A percentile compares a stretch with the other conserved stretches of the same genome.
phyloP scores from a whole-genome alignment of 768 basidiomycete species.

The Leccinum ochraceum region DNA sequence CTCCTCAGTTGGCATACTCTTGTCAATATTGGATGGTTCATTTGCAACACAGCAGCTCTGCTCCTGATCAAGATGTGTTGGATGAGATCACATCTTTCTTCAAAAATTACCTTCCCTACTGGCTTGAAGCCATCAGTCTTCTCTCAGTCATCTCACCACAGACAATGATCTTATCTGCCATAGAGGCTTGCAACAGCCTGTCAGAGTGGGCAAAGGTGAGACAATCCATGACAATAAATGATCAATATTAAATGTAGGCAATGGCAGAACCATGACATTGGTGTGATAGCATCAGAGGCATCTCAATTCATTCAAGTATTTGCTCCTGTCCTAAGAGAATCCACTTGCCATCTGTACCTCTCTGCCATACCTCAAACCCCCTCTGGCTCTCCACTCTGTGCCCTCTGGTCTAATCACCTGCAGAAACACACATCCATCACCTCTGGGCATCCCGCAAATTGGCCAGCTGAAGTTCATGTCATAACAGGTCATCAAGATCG shows the following conservation, averaged over 20 bases:
- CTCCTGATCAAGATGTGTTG: not conserved
- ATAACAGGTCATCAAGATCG: not conserved
- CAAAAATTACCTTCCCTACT: slow-evolving; percentile 33
- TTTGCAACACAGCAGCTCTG: not conserved
- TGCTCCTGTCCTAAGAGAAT: no score
- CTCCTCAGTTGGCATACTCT: not conserved
- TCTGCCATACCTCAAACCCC: no score
- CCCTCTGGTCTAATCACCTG: no score
- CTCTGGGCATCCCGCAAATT: not conserved
- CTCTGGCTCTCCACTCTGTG: no score
- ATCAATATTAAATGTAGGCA: no score
- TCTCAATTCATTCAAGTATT: no score
- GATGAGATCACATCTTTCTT: slow-evolving; percentile 14
- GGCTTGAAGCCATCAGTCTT: slow-evolving; percentile 40
- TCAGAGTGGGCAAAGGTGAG: not conserved
- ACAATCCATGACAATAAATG: not conserved
- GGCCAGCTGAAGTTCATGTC: not conserved
- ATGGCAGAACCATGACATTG: not conserved
- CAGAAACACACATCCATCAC: no score
- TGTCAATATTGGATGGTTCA: not conserved
- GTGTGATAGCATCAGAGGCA: not conserved
- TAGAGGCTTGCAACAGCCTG: not conserved
- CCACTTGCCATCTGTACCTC: no score
- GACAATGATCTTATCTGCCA: not conserved
- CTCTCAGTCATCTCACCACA: slow-evolving; percentile 2